These are phyloP conservation scores for Aspergillus texensis DNA, from an alignment of 2,329 filamentous ascomycete genomes.

Conservation along the genomic window DNA sequence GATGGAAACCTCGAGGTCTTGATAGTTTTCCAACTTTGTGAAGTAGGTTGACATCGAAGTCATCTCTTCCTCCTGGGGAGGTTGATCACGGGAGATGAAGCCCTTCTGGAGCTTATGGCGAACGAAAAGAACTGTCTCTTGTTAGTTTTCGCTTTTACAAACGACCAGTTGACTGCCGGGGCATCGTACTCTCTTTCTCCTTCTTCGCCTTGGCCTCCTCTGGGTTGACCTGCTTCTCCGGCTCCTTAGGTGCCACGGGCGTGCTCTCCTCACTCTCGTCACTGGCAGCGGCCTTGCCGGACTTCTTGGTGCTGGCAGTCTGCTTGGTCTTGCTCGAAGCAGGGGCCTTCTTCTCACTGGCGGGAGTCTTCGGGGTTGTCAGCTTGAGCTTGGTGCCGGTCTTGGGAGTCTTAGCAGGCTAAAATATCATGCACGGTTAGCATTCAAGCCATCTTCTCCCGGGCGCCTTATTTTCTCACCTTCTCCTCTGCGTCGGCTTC, in stretches of 20 bases:
- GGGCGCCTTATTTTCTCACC: slow-evolving; percentile 47
- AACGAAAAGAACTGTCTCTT: slow-evolving; percentile 73
- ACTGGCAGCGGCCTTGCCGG: slow-evolving; percentile 55
- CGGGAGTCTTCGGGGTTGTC: slow-evolving; percentile 62
- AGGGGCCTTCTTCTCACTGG: slow-evolving; percentile 52
- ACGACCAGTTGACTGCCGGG: neutral
- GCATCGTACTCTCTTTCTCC: slow-evolving; percentile 56
- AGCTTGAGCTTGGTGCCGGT: slow-evolving; percentile 55
- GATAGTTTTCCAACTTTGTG: slow-evolving; percentile 76
- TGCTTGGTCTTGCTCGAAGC: slow-evolving; percentile 58
- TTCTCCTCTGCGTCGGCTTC: slow-evolving; percentile 70
- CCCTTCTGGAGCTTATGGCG: slow-evolving; percentile 95
- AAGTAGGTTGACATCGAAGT: slow-evolving; percentile 47
- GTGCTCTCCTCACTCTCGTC: slow-evolving; percentile 66
- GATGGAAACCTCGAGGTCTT: slow-evolving; percentile 83
- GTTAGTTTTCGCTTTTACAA: slow-evolving; percentile 18
- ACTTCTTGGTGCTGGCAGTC: slow-evolving; percentile 61
- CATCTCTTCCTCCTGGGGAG: slow-evolving; percentile 75
- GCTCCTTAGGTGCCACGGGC: slow-evolving; percentile 53
- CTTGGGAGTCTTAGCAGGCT: slow-evolving; percentile 69
- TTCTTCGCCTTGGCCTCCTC: slow-evolving; percentile 60
- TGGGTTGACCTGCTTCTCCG: slow-evolving; percentile 57
- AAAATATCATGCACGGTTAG: slow-evolving; percentile 12
- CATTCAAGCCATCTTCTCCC: neutral
- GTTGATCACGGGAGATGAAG: slow-evolving; percentile 79